Evolutionary conservation across 805 yeast species (phyloP), one percentile per base, ranked within the genome.

Genomic region (Myxozyma lipomycoides): DNA sequence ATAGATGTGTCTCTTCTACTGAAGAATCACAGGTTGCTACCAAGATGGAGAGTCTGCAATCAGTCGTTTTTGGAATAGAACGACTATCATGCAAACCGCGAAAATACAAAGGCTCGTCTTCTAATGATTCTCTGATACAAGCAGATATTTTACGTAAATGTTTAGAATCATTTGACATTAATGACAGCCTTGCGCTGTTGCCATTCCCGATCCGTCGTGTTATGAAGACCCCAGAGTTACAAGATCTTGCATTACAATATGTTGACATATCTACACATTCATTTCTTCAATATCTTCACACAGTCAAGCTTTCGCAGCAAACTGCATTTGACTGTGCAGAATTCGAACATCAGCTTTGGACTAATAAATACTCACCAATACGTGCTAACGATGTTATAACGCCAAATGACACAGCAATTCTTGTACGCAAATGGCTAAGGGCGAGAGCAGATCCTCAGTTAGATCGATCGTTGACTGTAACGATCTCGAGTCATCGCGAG

Each of bases 341-440:
- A 15, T 64, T 54, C 25, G 68, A 62, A 41, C 41, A 45, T 9
- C 52, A 42, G 22, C 47, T 62, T 53, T 64, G 70, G 70, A 43
- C 53, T n/a, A 40, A 54, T 7, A 59, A 61, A 42, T 62, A 61
- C 32, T 60, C 63, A 0, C 67, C 67, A 25, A 15, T 17, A 15
- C 30, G 21, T 5, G 30, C 53, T 19, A 40, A 25, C 4, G 59
- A 76, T 84, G 52, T 76, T 81, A 4, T 75, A 75, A 46, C 74
- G 82, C 0, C 66, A 82, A 70, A 45, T 43, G 59, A 51, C 25
- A n/a, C 46, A n/a, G 59, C 59, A 1, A 3, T 49, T 19, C 18
- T 59, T 82, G 85, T n/a, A 79, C 78, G 55, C 64, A 84, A 39
- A 68, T 83, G 43, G 91, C 82, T 58, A 73, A 85, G 0, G 60